Evolutionary conservation across 495 filamentous ascomycete genomes (phyloP).

Genomic region (Amniculicola lignicola): DNA sequence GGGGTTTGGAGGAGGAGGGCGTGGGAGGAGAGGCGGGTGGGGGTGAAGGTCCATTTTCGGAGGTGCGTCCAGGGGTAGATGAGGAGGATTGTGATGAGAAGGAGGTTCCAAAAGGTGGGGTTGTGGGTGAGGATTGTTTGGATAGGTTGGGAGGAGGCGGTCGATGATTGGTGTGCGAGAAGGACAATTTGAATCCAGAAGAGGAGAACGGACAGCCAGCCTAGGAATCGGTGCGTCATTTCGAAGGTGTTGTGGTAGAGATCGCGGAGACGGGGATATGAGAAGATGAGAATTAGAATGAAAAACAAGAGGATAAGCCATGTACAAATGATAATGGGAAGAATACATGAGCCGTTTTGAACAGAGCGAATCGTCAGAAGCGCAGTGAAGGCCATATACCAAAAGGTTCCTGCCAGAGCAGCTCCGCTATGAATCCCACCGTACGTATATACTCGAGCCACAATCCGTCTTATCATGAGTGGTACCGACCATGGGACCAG

Average conservation of each 20-base stretch:
- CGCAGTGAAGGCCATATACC: slow-evolving; percentile 22
- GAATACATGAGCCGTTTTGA: not conserved
- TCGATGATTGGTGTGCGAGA: not conserved
- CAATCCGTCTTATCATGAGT: slow-evolving; percentile 22
- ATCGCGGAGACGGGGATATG: slow-evolving; percentile 48
- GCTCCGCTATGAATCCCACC: slow-evolving; percentile 33
- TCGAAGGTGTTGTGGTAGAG: slow-evolving; percentile 57
- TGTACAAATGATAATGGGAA: slow-evolving; percentile 6
- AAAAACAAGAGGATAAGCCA: slow-evolving; percentile 34
- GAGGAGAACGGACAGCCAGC: slow-evolving; percentile 51
- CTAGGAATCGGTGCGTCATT: slow-evolving; percentile 55
- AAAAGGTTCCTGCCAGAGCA: slow-evolving; percentile 31
- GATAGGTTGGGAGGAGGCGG: not conserved
- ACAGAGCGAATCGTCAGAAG: slow-evolving; percentile 4
- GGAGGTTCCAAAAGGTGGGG: slow-evolving; percentile 31
- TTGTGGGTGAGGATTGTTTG: not conserved
- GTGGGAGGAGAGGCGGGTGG: slow-evolving; percentile 29
- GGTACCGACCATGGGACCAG: slow-evolving; percentile 23
- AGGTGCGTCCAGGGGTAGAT: slow-evolving; percentile 30
- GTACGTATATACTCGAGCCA: slow-evolving; percentile 25
- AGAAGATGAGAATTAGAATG: slow-evolving; percentile 46
- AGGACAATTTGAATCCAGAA: slow-evolving; percentile 33
- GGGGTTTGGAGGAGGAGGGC: slow-evolving; percentile 33
- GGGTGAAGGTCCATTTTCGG: slow-evolving; percentile 17
- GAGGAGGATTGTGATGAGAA: slow-evolving; percentile 18